phyloP scores from a whole-genome alignment of 805 yeast species.

The Scheffersomyces ergatensis region DNA sequence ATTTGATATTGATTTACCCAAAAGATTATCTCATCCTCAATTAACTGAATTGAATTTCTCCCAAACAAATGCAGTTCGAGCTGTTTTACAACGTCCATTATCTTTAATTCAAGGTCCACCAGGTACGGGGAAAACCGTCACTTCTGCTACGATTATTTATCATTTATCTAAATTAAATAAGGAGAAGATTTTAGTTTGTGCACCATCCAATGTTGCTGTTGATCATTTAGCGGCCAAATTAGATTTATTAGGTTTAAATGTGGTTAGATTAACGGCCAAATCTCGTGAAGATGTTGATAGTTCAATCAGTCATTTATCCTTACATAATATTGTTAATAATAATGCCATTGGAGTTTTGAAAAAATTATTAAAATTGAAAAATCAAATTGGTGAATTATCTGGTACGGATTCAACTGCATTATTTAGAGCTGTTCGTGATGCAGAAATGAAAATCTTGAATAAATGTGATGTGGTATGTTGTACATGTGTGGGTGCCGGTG shows the following conservation, averaged over 20 bases:
- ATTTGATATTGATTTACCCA: constrained; percentile 62
- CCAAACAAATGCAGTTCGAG: constrained; percentile 72
- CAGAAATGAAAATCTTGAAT: constrained; percentile 50
- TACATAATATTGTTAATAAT: constrained; percentile 51
- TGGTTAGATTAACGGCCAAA: constrained; percentile 73
- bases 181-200: constrained; percentile 78
- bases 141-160: constrained; percentile 84
- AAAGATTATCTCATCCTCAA: constrained; percentile 59
- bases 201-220: constrained; percentile 94
- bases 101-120: constrained; percentile 87
- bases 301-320: constrained; percentile 53
- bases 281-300: constrained; percentile 79
- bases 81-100: constrained; percentile 68
- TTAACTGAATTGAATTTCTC: constrained; percentile 71
- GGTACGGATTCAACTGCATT: constrained; percentile 46
- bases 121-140: constrained; percentile 88
- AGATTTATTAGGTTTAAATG: constrained; percentile 67
- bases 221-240: constrained; percentile 83
- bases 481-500: constrained; percentile 94
- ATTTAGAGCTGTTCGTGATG: constrained; percentile 35
- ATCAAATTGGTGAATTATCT: constrained; percentile 69
- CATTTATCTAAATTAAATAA: constrained; percentile 64
- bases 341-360: constrained; percentile 55
- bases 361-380: constrained; percentile 55
- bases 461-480: constrained; percentile 79